Percentiles rank a stretch among this genome's conserved stretches.
These are phyloP conservation scores for Tetrahymena elliotti DNA, from an alignment of 73 alveolate species.

Conservation along the genomic window DNA sequence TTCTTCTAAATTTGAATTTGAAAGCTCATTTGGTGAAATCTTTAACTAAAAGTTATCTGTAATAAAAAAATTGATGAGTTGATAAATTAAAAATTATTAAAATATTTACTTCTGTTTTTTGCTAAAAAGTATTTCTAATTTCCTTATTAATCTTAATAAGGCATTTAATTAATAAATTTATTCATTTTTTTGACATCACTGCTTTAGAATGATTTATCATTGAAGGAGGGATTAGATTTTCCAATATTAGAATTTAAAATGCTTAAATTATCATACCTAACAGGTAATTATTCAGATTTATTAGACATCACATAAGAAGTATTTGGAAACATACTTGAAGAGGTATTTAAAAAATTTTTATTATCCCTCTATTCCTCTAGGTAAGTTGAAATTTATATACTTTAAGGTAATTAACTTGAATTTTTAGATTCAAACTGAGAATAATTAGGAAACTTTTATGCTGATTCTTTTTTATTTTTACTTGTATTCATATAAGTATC, in stretches of 20 bases:
- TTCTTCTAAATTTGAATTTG: not conserved
- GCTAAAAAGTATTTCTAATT: not conserved
- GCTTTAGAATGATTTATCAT: not conserved
- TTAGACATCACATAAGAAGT: not conserved
- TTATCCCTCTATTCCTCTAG: not conserved
- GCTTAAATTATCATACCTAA: not conserved
- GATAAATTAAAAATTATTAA: not conserved
- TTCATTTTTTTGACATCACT: not conserved
- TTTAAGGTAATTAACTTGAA: not conserved
- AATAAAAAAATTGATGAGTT: not conserved
- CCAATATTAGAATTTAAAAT: not conserved
- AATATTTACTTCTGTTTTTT: not conserved
- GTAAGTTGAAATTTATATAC: not conserved
- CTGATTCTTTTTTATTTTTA: not conserved
- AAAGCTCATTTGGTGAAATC: not conserved
- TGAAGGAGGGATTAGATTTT: not conserved
- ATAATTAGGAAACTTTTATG: not conserved
- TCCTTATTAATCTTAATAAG: not conserved
- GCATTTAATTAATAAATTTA: not conserved
- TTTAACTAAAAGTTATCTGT: not conserved
- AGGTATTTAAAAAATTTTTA: not conserved
- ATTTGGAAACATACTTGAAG: not conserved
- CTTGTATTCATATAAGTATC: not conserved
- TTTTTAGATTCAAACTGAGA: not conserved
- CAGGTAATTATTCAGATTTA: not conserved